Conservation (phyloP, 148 eudicot species). For the Gaultheria prostrata region DNA sequence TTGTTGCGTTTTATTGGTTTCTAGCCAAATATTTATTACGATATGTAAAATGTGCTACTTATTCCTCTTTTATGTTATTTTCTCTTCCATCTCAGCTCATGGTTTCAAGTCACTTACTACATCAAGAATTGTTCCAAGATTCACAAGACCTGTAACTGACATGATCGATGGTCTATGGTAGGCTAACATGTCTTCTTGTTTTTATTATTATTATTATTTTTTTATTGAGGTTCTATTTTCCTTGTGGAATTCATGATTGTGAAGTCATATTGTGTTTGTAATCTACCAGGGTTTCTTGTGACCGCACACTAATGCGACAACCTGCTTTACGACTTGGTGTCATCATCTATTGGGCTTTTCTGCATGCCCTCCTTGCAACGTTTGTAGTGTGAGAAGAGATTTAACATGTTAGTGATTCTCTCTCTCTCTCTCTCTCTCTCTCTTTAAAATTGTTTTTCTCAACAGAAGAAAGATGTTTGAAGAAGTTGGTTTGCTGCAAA, state of each 20-base stretch:
- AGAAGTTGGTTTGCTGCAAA: background rate
- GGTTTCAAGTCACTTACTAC: slow-evolving; percentile 96
- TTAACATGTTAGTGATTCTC: slow-evolving; percentile 26
- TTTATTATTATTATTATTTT: too few relatives aligned
- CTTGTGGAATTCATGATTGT: slow-evolving; percentile 7
- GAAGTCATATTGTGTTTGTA: slow-evolving; percentile 19
- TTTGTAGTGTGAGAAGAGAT: slow-evolving; percentile 58
- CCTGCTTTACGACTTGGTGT: slow-evolving; percentile 92
- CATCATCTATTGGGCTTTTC: slow-evolving; percentile 84
- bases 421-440: background rate
- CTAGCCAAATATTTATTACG: slow-evolving; percentile 7
- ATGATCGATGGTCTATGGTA: slow-evolving; percentile 96
- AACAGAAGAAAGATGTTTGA: background rate
- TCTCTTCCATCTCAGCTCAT: slow-evolving; percentile 58
- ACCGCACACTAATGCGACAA: slow-evolving; percentile 91
- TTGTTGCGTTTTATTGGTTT: background rate
- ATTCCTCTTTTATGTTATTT: background rate
- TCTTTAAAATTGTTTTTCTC: background rate
- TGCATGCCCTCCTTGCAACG: slow-evolving; percentile 85
- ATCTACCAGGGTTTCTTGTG: slow-evolving; percentile 89
- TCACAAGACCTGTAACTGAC: slow-evolving; percentile 90
- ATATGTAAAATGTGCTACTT: slow-evolving; percentile 4
- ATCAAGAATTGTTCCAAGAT: slow-evolving; percentile 76
- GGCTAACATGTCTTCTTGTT: slow-evolving; percentile 17
- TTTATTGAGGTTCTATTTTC: background rate